Evolutionary conservation across 2,329 filamentous ascomycete genomes (phyloP).

Genomic region (Fusarium luffae): DNA sequence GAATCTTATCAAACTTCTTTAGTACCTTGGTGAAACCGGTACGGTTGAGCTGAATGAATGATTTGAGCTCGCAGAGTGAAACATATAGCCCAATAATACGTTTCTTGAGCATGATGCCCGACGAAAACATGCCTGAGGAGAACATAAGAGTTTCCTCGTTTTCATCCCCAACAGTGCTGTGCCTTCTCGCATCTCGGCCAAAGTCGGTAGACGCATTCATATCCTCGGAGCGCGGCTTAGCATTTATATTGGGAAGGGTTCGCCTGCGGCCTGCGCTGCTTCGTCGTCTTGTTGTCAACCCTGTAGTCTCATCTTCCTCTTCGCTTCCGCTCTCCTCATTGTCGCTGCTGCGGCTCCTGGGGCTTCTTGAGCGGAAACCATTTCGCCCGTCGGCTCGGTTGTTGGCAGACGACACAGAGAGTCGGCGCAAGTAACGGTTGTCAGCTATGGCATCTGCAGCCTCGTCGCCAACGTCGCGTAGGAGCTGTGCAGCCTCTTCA

Average conservation of each 20-base stretch:
- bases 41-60: conserved; percentile 94
- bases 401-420: conserved; percentile 44
- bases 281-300: conserved; percentile 61
- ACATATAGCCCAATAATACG: conserved; percentile 89
- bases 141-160: conserved; percentile 77
- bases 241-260: conserved; percentile 52
- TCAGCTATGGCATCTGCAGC: conserved; percentile 66
- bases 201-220: conserved; percentile 72
- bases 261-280: conserved; percentile 55
- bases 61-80: conserved; percentile 92
- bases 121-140: conserved; percentile 70
- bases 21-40: conserved; percentile 96
- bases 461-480: conserved; percentile 77
- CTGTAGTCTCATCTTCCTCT: conserved; percentile 70
- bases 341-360: conserved; percentile 59
- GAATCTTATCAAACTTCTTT: conserved; percentile 98
- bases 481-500: conserved; percentile 80
- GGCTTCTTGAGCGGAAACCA: conserved; percentile 48
- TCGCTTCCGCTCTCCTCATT: conserved; percentile 76
- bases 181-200: conserved; percentile 61
- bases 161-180: conserved; percentile 79
- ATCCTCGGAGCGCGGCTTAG: conserved; percentile 58
- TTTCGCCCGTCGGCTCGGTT: conserved; percentile 26
- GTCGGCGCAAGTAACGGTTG: conserved; percentile 50
- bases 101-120: conserved; percentile 90